These are phyloP conservation scores for Usnea hakonensis DNA, from an alignment of 495 filamentous ascomycete species.

Conservation along the genomic window DNA sequence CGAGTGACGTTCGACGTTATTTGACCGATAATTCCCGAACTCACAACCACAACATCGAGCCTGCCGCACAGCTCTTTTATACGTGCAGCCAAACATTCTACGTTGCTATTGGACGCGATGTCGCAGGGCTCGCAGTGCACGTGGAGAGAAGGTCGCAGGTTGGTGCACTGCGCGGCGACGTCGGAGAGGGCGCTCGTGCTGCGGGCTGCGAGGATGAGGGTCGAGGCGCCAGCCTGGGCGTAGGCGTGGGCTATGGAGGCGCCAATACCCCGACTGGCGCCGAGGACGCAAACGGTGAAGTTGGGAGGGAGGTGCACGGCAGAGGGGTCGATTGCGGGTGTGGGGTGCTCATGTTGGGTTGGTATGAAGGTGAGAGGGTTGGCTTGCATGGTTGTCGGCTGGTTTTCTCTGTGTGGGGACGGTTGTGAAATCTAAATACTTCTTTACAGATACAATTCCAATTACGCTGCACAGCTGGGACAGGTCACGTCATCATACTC, in stretches of 20 bases:
- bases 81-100: slow-evolving; percentile 29
- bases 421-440: no score
- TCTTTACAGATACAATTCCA: no score
- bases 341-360: neutral
- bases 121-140: slow-evolving; percentile 29
- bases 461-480: no score
- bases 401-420: no score
- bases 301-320: slow-evolving; percentile 24
- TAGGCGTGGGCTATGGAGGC: slow-evolving; percentile 26
- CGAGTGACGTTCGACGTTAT: slow-evolving; percentile 30
- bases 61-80: slow-evolving; percentile 27
- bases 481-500: no score
- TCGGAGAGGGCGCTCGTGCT: slow-evolving; percentile 27
- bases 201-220: slow-evolving; percentile 23
- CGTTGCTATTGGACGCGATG: slow-evolving; percentile 33
- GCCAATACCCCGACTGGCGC: slow-evolving; percentile 40
- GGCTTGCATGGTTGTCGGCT: no score
- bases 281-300: slow-evolving; percentile 41
- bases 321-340: neutral
- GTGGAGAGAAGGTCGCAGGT: slow-evolving; percentile 27
- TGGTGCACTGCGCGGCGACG: slow-evolving; percentile 27
- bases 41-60: slow-evolving; percentile 39
- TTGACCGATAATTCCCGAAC: slow-evolving; percentile 34
- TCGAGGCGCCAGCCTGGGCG: no score
- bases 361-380: neutral